Percentiles rank a stretch among this genome's conserved stretches.
These are phyloP conservation scores for Trichoderma pleuroti DNA, from an alignment of 2,329 filamentous ascomycete genomes.

Conservation along the genomic window DNA sequence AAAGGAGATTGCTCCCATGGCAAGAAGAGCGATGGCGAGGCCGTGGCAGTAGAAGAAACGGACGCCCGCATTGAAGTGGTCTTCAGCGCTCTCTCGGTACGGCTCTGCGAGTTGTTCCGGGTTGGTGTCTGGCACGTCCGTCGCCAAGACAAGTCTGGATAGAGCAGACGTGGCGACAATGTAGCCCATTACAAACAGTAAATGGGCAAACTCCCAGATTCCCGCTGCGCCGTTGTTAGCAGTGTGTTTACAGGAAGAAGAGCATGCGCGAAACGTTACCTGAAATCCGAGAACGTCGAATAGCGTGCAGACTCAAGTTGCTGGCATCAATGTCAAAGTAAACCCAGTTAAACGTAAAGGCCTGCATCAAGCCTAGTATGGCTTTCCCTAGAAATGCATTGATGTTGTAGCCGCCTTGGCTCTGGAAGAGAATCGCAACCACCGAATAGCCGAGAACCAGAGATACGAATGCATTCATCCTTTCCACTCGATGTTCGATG, in stretches of 20 bases:
- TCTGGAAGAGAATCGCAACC: conserved; percentile 59
- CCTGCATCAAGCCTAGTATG: conserved; percentile 54
- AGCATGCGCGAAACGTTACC: conserved; percentile 30
- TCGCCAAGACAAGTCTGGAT: conserved; percentile 55
- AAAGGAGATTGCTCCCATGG: conserved; percentile 53
- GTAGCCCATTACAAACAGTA: conserved; percentile 62
- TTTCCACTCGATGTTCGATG: conserved; percentile 63
- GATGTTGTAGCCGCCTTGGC: conserved; percentile 40
- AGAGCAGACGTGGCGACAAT: conserved; percentile 57
- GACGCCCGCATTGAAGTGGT: conserved; percentile 49
- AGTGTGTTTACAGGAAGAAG: neutral
- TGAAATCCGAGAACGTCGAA: conserved; percentile 47
- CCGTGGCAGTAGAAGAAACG: conserved; percentile 65
- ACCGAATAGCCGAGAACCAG: conserved; percentile 64
- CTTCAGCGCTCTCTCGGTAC: conserved; percentile 48
- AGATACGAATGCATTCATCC: conserved; percentile 62
- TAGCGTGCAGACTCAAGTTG: conserved; percentile 58
- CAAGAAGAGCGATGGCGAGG: conserved; percentile 51
- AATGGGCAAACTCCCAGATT: conserved; percentile 54
- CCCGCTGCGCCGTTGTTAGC: conserved; percentile 36
- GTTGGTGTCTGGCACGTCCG: conserved; percentile 49
- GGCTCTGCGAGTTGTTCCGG: conserved; percentile 47
- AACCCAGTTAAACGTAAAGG: conserved; percentile 59
- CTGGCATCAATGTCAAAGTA: conserved; percentile 61
- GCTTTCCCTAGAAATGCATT: conserved; percentile 62